Conservation (phyloP, 2,329 filamentous ascomycete species). For the Ceratocystiopsis sp. region DNA sequence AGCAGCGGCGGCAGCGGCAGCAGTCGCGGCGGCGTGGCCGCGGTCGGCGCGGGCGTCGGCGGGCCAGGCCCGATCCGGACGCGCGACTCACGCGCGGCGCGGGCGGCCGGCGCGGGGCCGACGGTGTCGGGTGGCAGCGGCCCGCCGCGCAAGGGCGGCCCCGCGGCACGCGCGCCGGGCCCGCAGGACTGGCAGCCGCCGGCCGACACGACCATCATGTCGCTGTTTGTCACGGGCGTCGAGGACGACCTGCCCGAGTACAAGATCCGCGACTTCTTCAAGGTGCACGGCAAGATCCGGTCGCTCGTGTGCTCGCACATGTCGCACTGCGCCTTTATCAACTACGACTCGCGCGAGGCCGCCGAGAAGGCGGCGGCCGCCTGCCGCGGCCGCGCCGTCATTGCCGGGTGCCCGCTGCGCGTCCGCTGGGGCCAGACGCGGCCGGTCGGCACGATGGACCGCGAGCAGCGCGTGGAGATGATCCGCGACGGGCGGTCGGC, state of each 20-base stretch:
- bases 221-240: slow-evolving; percentile 84
- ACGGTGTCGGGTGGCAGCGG: slow-evolving; percentile 45
- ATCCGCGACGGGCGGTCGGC: slow-evolving; percentile 57
- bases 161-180: slow-evolving; percentile 29
- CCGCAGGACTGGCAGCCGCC: slow-evolving; percentile 79
- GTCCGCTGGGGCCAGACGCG: slow-evolving; percentile 89
- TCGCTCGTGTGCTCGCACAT: slow-evolving; percentile 92
- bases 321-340: slow-evolving; percentile 92
- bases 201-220: slow-evolving; percentile 69
- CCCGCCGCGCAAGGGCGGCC: slow-evolving; percentile 38
- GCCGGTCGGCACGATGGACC: slow-evolving; percentile 79
- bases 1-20: slow-evolving; percentile 19
- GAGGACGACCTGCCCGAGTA: slow-evolving; percentile 93
- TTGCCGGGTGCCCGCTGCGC: slow-evolving; percentile 77
- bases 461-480: slow-evolving; percentile 67
- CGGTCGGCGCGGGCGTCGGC: slow-evolving; percentile 38
- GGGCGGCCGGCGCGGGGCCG: slow-evolving; percentile 30
- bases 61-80: slow-evolving; percentile 67
- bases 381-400: slow-evolving; percentile 74
- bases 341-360: slow-evolving; percentile 69
- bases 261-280: slow-evolving; percentile 80
- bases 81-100: slow-evolving; percentile 40
- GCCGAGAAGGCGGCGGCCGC: slow-evolving; percentile 75
- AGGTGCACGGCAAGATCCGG: slow-evolving; percentile 73
- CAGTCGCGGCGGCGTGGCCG: slow-evolving; percentile 26